phyloP scores from a whole-genome alignment of 225 moss, liverwort and hornwort genomes.

The Marchantia polymorpha region DNA sequence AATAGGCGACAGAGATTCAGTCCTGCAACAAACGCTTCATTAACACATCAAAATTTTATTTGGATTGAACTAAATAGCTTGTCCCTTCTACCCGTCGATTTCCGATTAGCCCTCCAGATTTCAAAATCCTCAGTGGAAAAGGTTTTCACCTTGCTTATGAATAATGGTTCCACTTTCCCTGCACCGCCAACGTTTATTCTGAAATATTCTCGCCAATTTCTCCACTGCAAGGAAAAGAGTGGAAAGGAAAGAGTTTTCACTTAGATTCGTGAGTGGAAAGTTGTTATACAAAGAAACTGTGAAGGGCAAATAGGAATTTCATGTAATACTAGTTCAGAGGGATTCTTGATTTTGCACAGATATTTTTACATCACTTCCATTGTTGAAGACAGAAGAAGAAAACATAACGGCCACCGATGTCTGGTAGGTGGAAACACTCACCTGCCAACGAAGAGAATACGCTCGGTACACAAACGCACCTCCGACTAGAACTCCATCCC shows the following conservation, averaged over 20 bases:
- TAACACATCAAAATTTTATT: not conserved
- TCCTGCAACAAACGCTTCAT: not conserved
- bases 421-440: conserved; percentile 4
- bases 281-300: too few species aligned
- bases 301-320: too few species aligned
- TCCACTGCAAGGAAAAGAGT: conserved; percentile 87
- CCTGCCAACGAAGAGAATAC: conserved; percentile 87
- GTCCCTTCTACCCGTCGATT: not conserved
- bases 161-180: conserved; percentile 76
- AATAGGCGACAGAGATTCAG: not conserved
- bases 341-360: too few species aligned
- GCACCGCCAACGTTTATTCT: conserved; percentile 75
- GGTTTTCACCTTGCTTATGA: conserved; percentile 75
- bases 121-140: not conserved
- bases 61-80: not conserved
- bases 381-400: too few species aligned
- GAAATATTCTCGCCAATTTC: conserved; percentile 77
- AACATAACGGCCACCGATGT: not conserved
- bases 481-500: conserved; percentile 84
- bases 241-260: not conserved
- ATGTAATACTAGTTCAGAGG: too few species aligned
- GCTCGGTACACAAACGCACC: conserved; percentile 85
- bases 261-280: too few species aligned
- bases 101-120: not conserved
- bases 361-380: too few species aligned